These are phyloP conservation scores for Nemania sp. DNA, from an alignment of 2,329 filamentous ascomycete genomes.

Conservation along the genomic window DNA sequence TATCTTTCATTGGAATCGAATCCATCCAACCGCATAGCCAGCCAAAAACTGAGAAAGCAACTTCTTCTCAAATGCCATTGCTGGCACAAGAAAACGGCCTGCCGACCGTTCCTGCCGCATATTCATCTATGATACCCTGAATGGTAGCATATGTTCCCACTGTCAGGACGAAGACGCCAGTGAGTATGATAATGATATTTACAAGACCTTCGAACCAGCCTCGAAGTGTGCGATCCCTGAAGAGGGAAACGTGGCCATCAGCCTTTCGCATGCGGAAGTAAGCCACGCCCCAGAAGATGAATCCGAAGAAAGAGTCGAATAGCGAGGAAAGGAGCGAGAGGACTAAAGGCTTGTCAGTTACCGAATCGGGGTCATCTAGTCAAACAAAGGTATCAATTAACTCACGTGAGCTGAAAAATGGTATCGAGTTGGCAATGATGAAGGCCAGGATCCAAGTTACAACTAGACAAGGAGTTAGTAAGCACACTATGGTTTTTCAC, in stretches of 20 bases:
- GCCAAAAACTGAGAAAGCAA: too few species aligned
- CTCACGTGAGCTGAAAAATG: conserved; percentile 80
- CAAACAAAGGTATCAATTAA: conserved; percentile 6
- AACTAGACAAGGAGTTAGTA: conserved; percentile 42
- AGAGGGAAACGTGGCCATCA: conserved; percentile 59
- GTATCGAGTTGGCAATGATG: conserved; percentile 89
- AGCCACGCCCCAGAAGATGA: conserved; percentile 90
- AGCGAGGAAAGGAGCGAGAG: conserved; percentile 81
- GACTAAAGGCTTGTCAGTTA: conserved; percentile 43
- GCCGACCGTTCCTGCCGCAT: conserved; percentile 64
- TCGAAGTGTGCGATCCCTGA: conserved; percentile 56
- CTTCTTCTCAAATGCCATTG: conserved; percentile 59
- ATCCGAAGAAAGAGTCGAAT: conserved; percentile 92
- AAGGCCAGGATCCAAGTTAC: conserved; percentile 84
- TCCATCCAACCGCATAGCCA: too few species aligned
- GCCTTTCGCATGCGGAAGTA: conserved; percentile 75
- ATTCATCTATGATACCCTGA: conserved; percentile 74
- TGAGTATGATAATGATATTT: conserved; percentile 72
- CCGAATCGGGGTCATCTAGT: too few species aligned
- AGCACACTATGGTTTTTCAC: neutral
- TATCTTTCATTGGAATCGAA: conserved; percentile 31
- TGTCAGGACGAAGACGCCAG: conserved; percentile 79
- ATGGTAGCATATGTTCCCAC: conserved; percentile 81
- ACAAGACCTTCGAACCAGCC: conserved; percentile 60
- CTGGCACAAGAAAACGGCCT: conserved; percentile 74